Conservation (phyloP, 1,139 yeast genomes). For the Hyphopichia burtonii region DNA sequence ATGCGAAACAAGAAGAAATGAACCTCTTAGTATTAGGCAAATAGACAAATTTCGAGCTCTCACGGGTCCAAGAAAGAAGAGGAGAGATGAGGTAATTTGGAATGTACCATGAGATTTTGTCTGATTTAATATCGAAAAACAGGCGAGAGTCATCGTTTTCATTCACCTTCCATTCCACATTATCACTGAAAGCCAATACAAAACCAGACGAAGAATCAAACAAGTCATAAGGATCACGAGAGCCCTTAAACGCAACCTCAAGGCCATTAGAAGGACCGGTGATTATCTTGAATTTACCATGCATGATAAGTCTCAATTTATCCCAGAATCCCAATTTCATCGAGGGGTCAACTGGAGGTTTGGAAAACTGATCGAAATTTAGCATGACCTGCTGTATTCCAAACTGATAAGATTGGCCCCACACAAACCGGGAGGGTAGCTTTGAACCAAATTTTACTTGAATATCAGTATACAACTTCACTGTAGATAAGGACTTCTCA, state of each 20-base stretch:
- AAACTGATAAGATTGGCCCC: constrained; percentile 87
- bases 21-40: constrained; percentile 44
- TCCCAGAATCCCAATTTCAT: constrained; percentile 61
- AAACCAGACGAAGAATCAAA: constrained; percentile 42
- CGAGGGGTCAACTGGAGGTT: constrained; percentile 71
- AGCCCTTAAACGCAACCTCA: constrained; percentile 53
- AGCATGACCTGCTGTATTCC: constrained; percentile 81
- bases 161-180: constrained; percentile 42
- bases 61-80: constrained; percentile 60
- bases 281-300: constrained; percentile 41
- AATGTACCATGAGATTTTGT: constrained; percentile 44
- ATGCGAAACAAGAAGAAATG: constrained; percentile 51
- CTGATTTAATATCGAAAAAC: constrained; percentile 38
- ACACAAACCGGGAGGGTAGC: constrained; percentile 66
- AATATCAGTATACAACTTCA: constrained; percentile 69
- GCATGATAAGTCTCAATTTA: constrained; percentile 48
- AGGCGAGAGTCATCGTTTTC: constrained; percentile 37
- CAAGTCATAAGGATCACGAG: constrained; percentile 45
- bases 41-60: constrained; percentile 40
- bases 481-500: constrained; percentile 74
- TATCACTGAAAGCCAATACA: constrained; percentile 35
- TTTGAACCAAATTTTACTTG: constrained; percentile 54
- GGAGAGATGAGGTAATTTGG: constrained; percentile 65
- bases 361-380: constrained; percentile 80
- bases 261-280: constrained; percentile 37